phyloP scores from a whole-genome alignment of 352 stramenopile species.

The Phytophthora sansomeana region DNA sequence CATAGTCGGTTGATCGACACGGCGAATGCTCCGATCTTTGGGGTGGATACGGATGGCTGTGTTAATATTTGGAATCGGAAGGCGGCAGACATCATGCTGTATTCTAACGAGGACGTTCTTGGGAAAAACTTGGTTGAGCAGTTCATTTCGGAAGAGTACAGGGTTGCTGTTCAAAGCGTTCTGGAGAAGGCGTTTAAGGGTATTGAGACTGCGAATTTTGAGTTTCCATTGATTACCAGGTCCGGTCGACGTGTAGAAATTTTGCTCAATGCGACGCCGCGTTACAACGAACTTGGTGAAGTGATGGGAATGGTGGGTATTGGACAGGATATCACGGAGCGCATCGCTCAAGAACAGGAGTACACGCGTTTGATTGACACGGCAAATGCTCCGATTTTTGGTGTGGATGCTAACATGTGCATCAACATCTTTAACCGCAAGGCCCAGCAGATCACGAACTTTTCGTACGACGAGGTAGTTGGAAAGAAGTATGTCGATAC shows the following conservation, averaged over 20 bases:
- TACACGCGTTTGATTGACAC: constrained; percentile 45
- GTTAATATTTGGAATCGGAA: constrained; percentile 87
- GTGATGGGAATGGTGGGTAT: constrained; percentile 34
- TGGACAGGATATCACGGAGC: constrained; percentile 31
- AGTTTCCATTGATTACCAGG: constrained; percentile 29
- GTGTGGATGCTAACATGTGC: constrained; percentile 59
- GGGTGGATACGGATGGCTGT: constrained; percentile 60
- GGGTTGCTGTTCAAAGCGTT: constrained; percentile 42
- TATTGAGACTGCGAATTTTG: constrained; percentile 25
- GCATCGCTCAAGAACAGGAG: constrained; percentile 31
- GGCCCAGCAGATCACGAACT: constrained; percentile 82
- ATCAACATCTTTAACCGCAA: constrained; percentile 87
- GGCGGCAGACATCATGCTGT: constrained; percentile 74
- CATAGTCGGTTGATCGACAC: constrained; percentile 79
- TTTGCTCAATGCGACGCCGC: constrained; percentile 22
- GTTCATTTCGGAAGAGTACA: constrained; percentile 64
- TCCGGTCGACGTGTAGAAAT: constrained; percentile 23
- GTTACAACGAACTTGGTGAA: constrained; percentile 26
- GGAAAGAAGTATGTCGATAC: constrained; percentile 71
- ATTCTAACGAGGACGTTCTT: constrained; percentile 60
- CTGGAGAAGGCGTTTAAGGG: constrained; percentile 34
- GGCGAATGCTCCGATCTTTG: constrained; percentile 83
- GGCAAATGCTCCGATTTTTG: constrained; percentile 53
- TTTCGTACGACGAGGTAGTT: constrained; percentile 79
- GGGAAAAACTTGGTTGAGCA: constrained; percentile 60